Conservation (phyloP, 495 filamentous ascomycete genomes). For the Thozetella sp. region DNA sequence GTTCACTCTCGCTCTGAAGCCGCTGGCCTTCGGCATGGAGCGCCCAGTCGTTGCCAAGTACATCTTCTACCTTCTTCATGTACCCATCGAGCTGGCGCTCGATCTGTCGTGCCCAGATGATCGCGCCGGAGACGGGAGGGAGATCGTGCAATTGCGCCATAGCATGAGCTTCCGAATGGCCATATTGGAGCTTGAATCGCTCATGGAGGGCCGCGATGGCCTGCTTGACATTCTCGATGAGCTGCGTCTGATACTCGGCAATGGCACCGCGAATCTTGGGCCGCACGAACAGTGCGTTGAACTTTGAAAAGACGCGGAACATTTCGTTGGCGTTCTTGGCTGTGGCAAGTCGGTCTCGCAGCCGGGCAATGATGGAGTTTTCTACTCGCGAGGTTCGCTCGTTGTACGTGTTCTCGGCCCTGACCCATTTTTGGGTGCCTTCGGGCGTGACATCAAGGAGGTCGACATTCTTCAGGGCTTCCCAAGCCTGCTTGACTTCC, state of each 20-base stretch:
- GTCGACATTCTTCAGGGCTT: constrained; percentile 90
- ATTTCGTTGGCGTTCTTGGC: constrained; percentile 98
- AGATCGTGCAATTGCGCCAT: constrained; percentile 97
- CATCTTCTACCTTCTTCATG: constrained; percentile 97
- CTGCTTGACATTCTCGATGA: constrained; percentile 95
- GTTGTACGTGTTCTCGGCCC: constrained; percentile 93
- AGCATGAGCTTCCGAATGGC: constrained; percentile 93
- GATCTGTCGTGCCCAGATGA: constrained; percentile 96
- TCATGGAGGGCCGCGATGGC: constrained; percentile 93
- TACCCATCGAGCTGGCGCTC: constrained; percentile 92
- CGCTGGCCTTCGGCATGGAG: constrained; percentile 95
- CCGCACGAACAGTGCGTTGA: constrained; percentile 96
- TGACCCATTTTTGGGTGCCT: constrained; percentile 87
- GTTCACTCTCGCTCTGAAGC: constrained; percentile 79
- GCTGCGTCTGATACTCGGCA: constrained; percentile 93
- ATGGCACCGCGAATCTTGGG: constrained; percentile 98
- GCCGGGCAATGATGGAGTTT: constrained; percentile 95
- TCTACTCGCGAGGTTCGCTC: constrained; percentile 95
- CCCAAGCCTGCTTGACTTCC: constrained; percentile 92
- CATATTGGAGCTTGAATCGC: constrained; percentile 98
- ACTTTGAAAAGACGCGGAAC: constrained; percentile 99
- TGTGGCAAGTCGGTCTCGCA: constrained; percentile 90
- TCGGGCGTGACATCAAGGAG: constrained; percentile 88
- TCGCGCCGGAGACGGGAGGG: constrained; percentile 92
- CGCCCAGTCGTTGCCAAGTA: constrained; percentile 91